These are phyloP conservation scores for Syzygium malaccense DNA, from an alignment of 441 rosid species.

Conservation along the genomic window DNA sequence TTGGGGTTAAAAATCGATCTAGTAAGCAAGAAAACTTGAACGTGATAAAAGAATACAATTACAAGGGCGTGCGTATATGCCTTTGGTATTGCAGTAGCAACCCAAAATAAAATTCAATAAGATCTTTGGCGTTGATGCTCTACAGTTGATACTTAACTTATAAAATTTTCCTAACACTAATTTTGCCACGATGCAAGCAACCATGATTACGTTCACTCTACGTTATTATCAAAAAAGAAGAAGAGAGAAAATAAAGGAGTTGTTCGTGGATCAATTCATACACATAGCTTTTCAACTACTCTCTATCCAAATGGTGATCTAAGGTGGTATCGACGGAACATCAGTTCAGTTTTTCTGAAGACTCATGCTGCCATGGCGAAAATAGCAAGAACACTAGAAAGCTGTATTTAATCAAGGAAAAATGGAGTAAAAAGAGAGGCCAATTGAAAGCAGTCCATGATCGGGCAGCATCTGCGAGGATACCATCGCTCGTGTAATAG, in stretches of 20 bases:
- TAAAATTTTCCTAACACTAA: not conserved
- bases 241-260: no score
- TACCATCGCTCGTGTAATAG: not conserved
- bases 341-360: not conserved
- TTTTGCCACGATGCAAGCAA: not conserved
- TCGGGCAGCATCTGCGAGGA: not conserved
- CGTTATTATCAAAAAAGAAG: not conserved
- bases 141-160: not conserved
- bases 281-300: not conserved
- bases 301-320: not conserved
- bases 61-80: not conserved
- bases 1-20: no score
- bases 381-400: not conserved
- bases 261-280: not conserved
- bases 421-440: not conserved
- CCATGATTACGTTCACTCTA: not conserved
- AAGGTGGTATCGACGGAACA: not conserved
- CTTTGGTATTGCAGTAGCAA: not conserved
- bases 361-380: not conserved
- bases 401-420: not conserved
- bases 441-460: not conserved
- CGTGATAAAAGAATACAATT: not conserved
- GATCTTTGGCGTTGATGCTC: not conserved
- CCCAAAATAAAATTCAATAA: not conserved
- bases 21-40: no score